Evolutionary conservation across 2,329 filamentous ascomycete species (phyloP).

Genomic region (Teratosphaeriaceae sp.): DNA sequence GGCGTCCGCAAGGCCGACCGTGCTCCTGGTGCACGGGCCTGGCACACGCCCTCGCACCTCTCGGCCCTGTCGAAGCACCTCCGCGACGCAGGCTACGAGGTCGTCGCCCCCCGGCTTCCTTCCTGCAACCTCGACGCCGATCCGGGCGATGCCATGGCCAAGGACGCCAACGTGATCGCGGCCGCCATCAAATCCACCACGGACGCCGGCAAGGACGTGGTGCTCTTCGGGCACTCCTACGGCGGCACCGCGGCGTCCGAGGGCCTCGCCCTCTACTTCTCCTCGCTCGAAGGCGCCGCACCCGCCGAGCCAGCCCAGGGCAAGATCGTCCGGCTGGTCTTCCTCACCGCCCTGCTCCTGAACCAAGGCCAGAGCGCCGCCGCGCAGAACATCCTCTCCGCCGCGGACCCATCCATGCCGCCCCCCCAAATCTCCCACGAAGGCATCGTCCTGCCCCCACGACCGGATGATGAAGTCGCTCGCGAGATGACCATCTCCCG

Average conservation of each 20-base stretch:
- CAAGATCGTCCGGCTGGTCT: neutral
- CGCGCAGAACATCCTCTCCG: neutral
- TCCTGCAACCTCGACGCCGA: neutral
- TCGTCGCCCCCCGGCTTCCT: neutral
- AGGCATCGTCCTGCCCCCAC: neutral
- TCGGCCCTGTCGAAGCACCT: neutral
- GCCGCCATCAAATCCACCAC: neutral
- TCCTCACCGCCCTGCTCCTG: neutral
- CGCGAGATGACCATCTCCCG: neutral
- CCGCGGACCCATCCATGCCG: neutral
- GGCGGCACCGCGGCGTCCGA: constrained; percentile 1
- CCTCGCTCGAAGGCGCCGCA: neutral
- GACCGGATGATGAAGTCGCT: neutral
- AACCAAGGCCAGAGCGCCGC: constrained; percentile 2
- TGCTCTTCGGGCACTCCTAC: constrained; percentile 2
- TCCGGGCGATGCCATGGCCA: neutral
- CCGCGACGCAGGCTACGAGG: neutral
- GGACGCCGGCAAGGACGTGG: neutral
- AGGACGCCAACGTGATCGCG: neutral
- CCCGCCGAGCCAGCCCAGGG: neutral
- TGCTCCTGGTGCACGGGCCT: constrained; percentile 2
- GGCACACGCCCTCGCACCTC: constrained; percentile 1
- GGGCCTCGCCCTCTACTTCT: neutral
- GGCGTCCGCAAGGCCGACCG: neutral
- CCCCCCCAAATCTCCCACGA: neutral